Evolutionary conservation across 768 basidiomycete genomes (phyloP).

Genomic region (Suillus subaureus): DNA sequence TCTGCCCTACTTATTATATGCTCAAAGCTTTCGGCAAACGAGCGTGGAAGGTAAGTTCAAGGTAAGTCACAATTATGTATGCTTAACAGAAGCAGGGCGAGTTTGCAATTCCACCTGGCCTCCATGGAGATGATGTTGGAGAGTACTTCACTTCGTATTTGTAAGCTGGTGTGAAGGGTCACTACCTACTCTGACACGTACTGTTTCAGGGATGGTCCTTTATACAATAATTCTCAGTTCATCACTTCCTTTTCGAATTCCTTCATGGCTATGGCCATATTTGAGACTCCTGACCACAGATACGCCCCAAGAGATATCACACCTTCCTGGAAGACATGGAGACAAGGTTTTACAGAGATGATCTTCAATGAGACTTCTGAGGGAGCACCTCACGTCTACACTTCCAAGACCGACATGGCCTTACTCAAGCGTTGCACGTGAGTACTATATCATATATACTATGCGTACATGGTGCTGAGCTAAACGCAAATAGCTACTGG

Average conservation of each 20-base stretch:
- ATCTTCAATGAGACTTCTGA: slow-evolving; percentile 41
- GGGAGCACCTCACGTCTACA: slow-evolving; percentile 32
- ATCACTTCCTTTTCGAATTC: slow-evolving; percentile 29
- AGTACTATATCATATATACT: slow-evolving; percentile 14
- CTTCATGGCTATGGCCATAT: slow-evolving; percentile 26
- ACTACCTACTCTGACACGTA: neutral
- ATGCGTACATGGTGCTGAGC: neutral
- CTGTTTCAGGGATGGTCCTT: slow-evolving; percentile 8
- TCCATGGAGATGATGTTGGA: slow-evolving; percentile 35
- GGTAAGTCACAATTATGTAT: slow-evolving; percentile 22
- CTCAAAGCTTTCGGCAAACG: slow-evolving; percentile 22
- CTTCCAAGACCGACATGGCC: slow-evolving; percentile 29
- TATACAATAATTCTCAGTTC: slow-evolving; percentile 31
- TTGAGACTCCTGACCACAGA: slow-evolving; percentile 26
- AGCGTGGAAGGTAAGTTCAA: slow-evolving; percentile 30
- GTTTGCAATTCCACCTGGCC: slow-evolving; percentile 34
- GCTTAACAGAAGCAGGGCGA: slow-evolving; percentile 15
- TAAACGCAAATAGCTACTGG: neutral
- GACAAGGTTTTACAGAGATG: slow-evolving; percentile 39
- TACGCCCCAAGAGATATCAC: slow-evolving; percentile 19
- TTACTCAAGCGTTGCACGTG: slow-evolving; percentile 40
- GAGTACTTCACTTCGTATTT: slow-evolving; percentile 42
- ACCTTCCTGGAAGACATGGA: slow-evolving; percentile 22
- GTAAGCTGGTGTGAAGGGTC: slow-evolving; percentile 25
- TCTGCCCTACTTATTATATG: slow-evolving; percentile 24